Conservation (phyloP, 768 basidiomycete genomes). For the Termitomyces sp. region DNA sequence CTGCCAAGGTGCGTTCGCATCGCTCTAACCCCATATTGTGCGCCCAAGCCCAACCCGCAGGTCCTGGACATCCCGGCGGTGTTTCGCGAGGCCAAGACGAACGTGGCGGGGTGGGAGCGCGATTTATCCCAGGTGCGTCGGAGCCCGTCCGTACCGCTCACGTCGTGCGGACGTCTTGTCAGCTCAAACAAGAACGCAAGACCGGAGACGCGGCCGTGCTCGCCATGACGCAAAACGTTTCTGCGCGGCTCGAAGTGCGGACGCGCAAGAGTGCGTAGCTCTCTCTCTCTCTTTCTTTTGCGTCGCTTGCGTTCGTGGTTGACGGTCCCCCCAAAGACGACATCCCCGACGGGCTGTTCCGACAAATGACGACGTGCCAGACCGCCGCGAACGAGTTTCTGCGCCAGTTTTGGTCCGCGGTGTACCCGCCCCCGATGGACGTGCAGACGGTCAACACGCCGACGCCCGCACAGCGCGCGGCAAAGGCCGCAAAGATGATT, state of each 20-base stretch:
- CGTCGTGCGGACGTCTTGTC: background rate
- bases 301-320: background rate
- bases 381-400: conserved; percentile 94
- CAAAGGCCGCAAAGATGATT: conserved; percentile 85
- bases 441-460: conserved; percentile 39
- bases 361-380: conserved; percentile 85
- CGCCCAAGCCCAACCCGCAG: too few relatives aligned
- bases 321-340: conserved; percentile 45
- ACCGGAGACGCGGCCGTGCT: conserved; percentile 61
- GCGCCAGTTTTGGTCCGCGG: conserved; percentile 90
- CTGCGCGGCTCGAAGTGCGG: conserved; percentile 62
- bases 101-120: conserved; percentile 50
- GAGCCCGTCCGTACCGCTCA: background rate
- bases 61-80: conserved; percentile 41
- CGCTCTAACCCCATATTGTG: too few relatives aligned
- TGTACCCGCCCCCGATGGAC: conserved; percentile 70
- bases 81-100: conserved; percentile 39
- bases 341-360: conserved; percentile 71
- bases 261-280: conserved; percentile 52
- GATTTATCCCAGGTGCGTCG: conserved; percentile 49
- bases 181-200: conserved; percentile 68
- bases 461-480: conserved; percentile 63
- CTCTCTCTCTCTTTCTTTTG: background rate
- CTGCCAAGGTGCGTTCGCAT: conserved; percentile 24
- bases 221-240: conserved; percentile 77